These are phyloP conservation scores for Xanthoconium separans DNA, from an alignment of 1,284 basidiomycete genomes.

Conservation along the genomic window DNA sequence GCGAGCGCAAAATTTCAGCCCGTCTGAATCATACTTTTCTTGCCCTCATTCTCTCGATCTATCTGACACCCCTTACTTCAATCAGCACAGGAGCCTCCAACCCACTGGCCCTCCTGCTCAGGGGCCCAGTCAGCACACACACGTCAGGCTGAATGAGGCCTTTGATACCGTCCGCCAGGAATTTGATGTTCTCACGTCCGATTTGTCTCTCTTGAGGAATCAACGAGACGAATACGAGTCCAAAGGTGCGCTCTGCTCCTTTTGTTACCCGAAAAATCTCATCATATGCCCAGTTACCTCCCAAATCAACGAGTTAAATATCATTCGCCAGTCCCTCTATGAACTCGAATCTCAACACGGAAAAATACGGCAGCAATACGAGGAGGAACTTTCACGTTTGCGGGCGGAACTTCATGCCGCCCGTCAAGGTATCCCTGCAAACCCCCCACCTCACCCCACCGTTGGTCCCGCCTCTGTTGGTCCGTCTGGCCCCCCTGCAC, in stretches of 20 bases:
- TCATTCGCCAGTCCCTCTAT: constrained; percentile 73
- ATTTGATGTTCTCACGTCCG: constrained; percentile 77
- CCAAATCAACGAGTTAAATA: constrained; percentile 72
- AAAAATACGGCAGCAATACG: constrained; percentile 72
- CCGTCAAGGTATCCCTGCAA: constrained; percentile 35
- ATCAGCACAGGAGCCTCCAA: constrained; percentile 66
- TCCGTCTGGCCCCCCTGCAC: constrained; percentile 31
- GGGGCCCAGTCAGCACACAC: constrained; percentile 40
- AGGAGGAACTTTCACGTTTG: constrained; percentile 69
- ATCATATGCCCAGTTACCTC: constrained; percentile 48
- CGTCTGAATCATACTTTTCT: constrained; percentile 5
- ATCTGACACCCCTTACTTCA: constrained; percentile 18
- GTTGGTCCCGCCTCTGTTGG: constrained; percentile 37
- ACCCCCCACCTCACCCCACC: constrained; percentile 34
- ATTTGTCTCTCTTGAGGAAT: constrained; percentile 65
- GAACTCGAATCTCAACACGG: constrained; percentile 76
- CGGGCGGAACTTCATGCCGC: constrained; percentile 60
- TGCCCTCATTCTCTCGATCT: background rate
- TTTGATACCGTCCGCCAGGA: constrained; percentile 86
- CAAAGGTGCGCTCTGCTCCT: constrained; percentile 55
- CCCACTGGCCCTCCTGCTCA: constrained; percentile 50
- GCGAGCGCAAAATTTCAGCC: constrained; percentile 29
- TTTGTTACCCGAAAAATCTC: constrained; percentile 1
- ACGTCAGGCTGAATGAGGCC: constrained; percentile 68
- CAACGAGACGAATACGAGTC: constrained; percentile 91